Evolutionary conservation across 169 alveolate genomes (phyloP), one percentile per base, ranked within the genome.

Genomic region (Eimeria praecox): DNA sequence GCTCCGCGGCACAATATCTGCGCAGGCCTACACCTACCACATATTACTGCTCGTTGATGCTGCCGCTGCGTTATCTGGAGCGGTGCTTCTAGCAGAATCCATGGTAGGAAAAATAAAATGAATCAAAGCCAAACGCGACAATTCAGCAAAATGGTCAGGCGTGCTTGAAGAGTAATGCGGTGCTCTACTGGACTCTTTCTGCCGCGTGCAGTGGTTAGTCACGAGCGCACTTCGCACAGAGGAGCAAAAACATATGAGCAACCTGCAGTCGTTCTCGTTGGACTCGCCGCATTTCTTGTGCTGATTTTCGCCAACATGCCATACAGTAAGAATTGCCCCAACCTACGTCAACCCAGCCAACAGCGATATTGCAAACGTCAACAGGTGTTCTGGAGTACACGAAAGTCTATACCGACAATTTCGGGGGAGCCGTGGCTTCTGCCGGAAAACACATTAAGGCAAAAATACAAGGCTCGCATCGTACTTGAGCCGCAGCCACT

Each of bases 361-460:
- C 3, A 38, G 46, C 22, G 27, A 52, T 82, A 27, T 10, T 49
- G 42, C 49, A 24, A 38, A 54, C 46, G 52, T 22, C 69, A 22
- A 16, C 90, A 82, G 90, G 73, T 12, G 46, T 82, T 14, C 12
- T 82, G 71, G 90, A 82, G 69, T 82, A 82, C 69, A 52, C 90
- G 30, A 82, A 82, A 27, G 62, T 82, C 40, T 82, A 82, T 52
- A 52, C 49, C 49, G 71, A 46, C 49, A 82, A 82, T 49, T 82
- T 82, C 62, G 90, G 90, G 22, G 90, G 90, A 8, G 90, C 90
- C 42, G 40, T 82, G n/a, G 71, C 69, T 82, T 82, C 90, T 30
- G 90, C 90, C 52, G 90, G 90, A 52, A 82, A 82, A 82, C 90
- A 82, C 90, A 82, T 82, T 52, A 82, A 82, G 90, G 90, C 90